Percentiles rank a stretch among this genome's conserved stretches.
These are phyloP conservation scores for Phenoliferia sp. DNA, from an alignment of 1,284 basidiomycete species.

Conservation along the genomic window DNA sequence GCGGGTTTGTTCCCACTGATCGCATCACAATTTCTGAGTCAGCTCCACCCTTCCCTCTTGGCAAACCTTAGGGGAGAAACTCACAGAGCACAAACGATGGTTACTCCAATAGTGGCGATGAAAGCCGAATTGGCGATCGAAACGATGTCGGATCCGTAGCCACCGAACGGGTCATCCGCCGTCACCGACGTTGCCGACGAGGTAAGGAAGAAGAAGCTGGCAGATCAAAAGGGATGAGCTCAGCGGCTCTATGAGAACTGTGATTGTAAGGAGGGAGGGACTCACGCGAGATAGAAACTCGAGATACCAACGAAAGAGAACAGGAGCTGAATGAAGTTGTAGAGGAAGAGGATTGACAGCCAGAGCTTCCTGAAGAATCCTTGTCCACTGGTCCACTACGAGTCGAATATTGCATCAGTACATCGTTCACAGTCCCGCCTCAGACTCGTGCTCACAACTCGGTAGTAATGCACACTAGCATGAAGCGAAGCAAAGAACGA, in stretches of 20 bases:
- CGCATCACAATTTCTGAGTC: slow-evolving; percentile 72
- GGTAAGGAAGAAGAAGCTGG: slow-evolving; percentile 33
- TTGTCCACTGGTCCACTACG: slow-evolving; percentile 76
- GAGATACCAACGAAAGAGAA: slow-evolving; percentile 51
- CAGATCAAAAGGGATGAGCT: neutral
- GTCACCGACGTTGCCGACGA: slow-evolving; percentile 23
- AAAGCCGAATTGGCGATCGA: slow-evolving; percentile 15
- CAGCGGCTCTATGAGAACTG: neutral
- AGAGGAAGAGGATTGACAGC: slow-evolving; percentile 67
- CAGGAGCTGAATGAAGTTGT: slow-evolving; percentile 57
- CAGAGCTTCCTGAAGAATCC: slow-evolving; percentile 71
- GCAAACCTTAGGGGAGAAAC: neutral
- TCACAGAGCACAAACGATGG: slow-evolving; percentile 17
- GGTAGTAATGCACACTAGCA: slow-evolving; percentile 86
- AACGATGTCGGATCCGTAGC: slow-evolving; percentile 29
- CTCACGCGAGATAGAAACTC: slow-evolving; percentile 22
- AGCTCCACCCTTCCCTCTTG: slow-evolving; percentile 50
- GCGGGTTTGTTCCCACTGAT: slow-evolving; percentile 71
- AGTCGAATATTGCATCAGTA: neutral
- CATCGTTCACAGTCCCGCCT: slow-evolving; percentile 30
- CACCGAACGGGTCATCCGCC: slow-evolving; percentile 32
- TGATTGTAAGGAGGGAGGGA: neutral
- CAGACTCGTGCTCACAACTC: slow-evolving; percentile 70
- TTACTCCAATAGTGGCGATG: slow-evolving; percentile 33
- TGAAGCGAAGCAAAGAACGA: slow-evolving; percentile 96